These are phyloP conservation scores for Hypoxylon lienhwacheense DNA, from an alignment of 495 filamentous ascomycete genomes.

Conservation along the genomic window DNA sequence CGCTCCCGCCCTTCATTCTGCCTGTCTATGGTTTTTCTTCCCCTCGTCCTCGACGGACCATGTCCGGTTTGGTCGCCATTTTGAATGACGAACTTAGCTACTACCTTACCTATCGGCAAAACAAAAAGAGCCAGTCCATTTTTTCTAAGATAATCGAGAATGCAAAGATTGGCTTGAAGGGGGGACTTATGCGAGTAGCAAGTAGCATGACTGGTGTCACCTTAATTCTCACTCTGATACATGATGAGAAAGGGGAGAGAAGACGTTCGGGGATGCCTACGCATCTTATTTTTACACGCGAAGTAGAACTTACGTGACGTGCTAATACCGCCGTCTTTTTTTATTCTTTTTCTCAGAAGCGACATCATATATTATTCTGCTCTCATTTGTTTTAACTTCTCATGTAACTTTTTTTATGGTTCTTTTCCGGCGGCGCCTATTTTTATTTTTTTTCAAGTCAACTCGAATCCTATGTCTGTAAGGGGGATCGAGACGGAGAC, in stretches of 20 bases:
- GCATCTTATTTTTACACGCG: too few species aligned
- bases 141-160: too few species aligned
- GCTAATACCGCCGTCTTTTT: not conserved
- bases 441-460: too few species aligned
- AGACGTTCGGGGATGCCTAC: too few species aligned
- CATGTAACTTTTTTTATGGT: slow-evolving; percentile 22
- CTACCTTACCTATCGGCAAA: too few species aligned
- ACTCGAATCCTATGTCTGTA: too few species aligned
- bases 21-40: too few species aligned
- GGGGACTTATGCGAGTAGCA: slow-evolving; percentile 13
- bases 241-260: slow-evolving; percentile 10
- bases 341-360: too few species aligned
- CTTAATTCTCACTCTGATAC: slow-evolving; percentile 10
- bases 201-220: slow-evolving; percentile 15
- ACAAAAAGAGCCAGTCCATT: too few species aligned
- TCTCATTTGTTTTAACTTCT: too few species aligned
- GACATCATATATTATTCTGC: slow-evolving; percentile 27
- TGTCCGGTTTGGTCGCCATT: slow-evolving; percentile 9
- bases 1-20: slow-evolving; percentile 16
- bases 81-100: slow-evolving; percentile 8
- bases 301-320: slow-evolving; percentile 14
- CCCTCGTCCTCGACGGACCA: slow-evolving; percentile 19
- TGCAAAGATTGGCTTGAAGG: too few species aligned
- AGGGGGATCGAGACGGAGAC: too few species aligned
- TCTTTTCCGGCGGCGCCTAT: slow-evolving; percentile 11